Percentiles rank a stretch among this genome's conserved stretches.
Conservation (phyloP, 1,284 basidiomycete genomes). For the Xerocomus amazonicus region DNA sequence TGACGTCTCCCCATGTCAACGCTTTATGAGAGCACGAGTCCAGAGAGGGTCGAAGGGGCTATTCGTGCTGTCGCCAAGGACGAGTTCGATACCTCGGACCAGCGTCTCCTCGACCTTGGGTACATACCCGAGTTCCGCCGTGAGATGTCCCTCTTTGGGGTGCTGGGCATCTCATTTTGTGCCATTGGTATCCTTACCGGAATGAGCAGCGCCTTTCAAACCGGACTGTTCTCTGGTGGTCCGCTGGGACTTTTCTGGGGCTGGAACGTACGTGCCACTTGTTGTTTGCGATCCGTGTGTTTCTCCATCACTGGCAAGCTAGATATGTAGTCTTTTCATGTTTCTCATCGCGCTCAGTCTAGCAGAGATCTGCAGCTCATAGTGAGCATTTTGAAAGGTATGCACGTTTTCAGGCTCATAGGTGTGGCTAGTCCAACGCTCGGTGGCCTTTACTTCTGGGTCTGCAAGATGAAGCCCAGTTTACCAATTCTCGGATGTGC, state of each 20-base stretch:
- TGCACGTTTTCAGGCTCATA: conserved; percentile 1
- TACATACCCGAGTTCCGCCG: conserved; percentile 53
- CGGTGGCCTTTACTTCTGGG: conserved; percentile 62
- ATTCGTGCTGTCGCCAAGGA: neutral
- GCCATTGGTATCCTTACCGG: conserved; percentile 59
- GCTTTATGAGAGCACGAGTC: neutral
- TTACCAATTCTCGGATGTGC: conserved; percentile 52
- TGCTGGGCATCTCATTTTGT: conserved; percentile 60
- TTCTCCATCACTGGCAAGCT: neutral
- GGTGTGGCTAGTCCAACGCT: conserved; percentile 43
- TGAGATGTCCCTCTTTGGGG: conserved; percentile 58
- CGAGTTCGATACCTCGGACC: conserved; percentile 31
- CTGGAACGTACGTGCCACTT: conserved; percentile 47
- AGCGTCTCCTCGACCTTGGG: conserved; percentile 50
- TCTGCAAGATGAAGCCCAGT: conserved; percentile 61
- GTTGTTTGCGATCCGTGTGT: conserved; percentile 15
- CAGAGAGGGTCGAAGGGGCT: conserved; percentile 12
- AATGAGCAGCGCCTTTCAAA: conserved; percentile 58
- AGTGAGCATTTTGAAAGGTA: conserved; percentile 35
- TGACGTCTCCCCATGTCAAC: conserved; percentile 12
- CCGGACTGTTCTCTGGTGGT: conserved; percentile 56
- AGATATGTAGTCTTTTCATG: conserved; percentile 62
- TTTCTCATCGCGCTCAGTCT: conserved; percentile 53
- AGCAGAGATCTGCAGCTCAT: conserved; percentile 59
- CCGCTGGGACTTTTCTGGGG: conserved; percentile 61